Evolutionary conservation across 495 filamentous ascomycete genomes (phyloP).

Genomic region (Penicillium egyptiacum): DNA sequence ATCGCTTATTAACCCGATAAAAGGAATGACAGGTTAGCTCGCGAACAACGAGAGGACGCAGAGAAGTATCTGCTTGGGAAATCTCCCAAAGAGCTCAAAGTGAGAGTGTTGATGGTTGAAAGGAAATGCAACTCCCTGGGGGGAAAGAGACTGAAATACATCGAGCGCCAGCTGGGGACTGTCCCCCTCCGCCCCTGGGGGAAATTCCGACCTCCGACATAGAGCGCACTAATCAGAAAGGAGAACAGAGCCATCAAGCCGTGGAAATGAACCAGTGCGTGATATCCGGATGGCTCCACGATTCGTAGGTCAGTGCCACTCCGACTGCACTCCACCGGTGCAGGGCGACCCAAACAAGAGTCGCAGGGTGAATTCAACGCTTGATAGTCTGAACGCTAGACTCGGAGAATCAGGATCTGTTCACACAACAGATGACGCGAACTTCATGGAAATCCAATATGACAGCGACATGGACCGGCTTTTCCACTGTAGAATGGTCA

Average conservation of each 20-base stretch:
- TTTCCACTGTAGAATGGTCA: neutral
- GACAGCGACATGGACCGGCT: neutral
- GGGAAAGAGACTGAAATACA: slow-evolving; percentile 4
- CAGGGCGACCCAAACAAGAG: neutral
- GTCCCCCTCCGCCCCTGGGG: slow-evolving; percentile 3
- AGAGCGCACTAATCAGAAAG: slow-evolving; percentile 10
- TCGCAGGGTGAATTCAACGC: neutral
- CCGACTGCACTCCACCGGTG: neutral
- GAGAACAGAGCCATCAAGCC: slow-evolving; percentile 1
- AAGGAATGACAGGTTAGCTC: slow-evolving; percentile 20
- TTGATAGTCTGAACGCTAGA: slow-evolving; percentile 7
- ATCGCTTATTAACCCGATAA: slow-evolving; percentile 17
- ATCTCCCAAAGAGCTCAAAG: slow-evolving; percentile 23
- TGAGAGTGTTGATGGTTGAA: slow-evolving; percentile 23
- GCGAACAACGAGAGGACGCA: slow-evolving; percentile 51
- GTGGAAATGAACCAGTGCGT: slow-evolving; percentile 11
- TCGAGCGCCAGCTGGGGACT: neutral
- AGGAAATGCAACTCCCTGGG: neutral
- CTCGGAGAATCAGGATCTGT: neutral
- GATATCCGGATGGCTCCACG: slow-evolving; percentile 1
- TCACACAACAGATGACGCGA: neutral
- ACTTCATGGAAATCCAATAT: neutral
- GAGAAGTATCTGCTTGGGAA: slow-evolving; percentile 43
- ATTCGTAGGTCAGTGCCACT: neutral
- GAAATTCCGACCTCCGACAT: slow-evolving; percentile 13